Conservation (phyloP, 768 basidiomycete species). For the Crepidotus variabilis region DNA sequence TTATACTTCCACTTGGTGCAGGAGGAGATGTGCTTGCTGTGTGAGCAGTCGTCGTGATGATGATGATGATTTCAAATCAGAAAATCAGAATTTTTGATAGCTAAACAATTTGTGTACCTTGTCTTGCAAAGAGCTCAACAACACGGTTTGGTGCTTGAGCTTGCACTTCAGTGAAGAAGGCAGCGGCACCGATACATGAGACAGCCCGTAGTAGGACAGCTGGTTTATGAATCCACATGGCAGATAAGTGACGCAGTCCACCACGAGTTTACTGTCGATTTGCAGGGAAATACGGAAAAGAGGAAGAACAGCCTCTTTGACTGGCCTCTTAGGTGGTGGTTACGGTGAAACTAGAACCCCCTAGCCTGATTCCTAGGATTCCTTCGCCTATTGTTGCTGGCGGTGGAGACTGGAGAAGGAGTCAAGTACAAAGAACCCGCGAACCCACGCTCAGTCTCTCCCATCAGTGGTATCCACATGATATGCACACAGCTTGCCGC, state of each 20-base stretch:
- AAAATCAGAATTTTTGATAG: neutral
- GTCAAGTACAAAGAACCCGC: too few relatives aligned
- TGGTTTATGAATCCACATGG: neutral
- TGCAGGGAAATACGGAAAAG: too few relatives aligned
- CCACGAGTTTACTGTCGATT: too few relatives aligned
- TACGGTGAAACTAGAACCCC: too few relatives aligned
- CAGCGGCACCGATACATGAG: slow-evolving; percentile 10
- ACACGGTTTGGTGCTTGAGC: neutral
- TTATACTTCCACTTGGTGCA: neutral
- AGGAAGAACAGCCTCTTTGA: too few relatives aligned
- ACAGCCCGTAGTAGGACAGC: slow-evolving; percentile 1
- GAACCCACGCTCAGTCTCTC: too few relatives aligned
- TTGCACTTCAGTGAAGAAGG: slow-evolving; percentile 21
- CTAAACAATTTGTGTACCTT: neutral
- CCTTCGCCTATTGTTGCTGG: too few relatives aligned
- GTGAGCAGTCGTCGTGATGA: neutral
- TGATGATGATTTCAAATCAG: neutral
- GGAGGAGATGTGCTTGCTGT: neutral
- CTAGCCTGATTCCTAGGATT: too few relatives aligned
- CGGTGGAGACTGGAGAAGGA: too few relatives aligned
- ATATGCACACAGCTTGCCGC: too few relatives aligned
- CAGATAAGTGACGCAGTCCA: neutral
- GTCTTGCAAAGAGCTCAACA: neutral
- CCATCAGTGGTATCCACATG: too few relatives aligned
- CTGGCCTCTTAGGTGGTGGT: too few relatives aligned